phyloP scores from a whole-genome alignment of 768 basidiomycete species.

The Auricularia sp. region DNA sequence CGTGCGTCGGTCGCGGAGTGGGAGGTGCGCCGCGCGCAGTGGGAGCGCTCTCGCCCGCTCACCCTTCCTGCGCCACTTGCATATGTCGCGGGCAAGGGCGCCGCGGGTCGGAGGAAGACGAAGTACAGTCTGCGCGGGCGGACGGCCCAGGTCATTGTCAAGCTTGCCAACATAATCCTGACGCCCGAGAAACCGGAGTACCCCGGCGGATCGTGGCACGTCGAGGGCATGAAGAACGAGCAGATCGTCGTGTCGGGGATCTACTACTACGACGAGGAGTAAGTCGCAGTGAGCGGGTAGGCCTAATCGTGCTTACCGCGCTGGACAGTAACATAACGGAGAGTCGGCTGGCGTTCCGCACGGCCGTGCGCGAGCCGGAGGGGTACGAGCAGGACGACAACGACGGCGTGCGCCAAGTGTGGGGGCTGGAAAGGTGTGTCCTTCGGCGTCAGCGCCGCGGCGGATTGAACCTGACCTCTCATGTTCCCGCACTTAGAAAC shows the following conservation, averaged over 20 bases:
- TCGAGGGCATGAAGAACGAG: constrained; percentile 46
- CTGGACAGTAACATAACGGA: constrained; percentile 33
- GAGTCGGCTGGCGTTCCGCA: constrained; percentile 34
- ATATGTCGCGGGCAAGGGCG: constrained; percentile 29
- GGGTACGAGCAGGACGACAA: constrained; percentile 35
- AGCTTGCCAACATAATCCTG: constrained; percentile 30
- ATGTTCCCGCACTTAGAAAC: background rate
- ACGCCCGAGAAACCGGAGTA: constrained; percentile 27
- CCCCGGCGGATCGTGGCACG: constrained; percentile 35
- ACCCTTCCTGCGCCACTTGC: constrained; percentile 37
- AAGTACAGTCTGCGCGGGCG: constrained; percentile 29
- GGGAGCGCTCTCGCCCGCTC: constrained; percentile 35
- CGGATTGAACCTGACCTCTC: background rate
- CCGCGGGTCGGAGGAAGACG: constrained; percentile 33
- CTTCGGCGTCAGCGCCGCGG: constrained; percentile 24
- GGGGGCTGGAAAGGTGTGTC: constrained; percentile 40
- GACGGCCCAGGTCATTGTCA: constrained; percentile 31
- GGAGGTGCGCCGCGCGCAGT: constrained; percentile 9
- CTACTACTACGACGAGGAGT: constrained; percentile 31
- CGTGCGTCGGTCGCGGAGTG: constrained; percentile 3
- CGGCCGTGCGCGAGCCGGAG: constrained; percentile 41
- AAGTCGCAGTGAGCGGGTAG: constrained; percentile 7
- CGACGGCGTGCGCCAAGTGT: constrained; percentile 38
- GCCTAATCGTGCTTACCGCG: too few species aligned
- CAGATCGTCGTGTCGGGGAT: constrained; percentile 38